A percentile compares a stretch with the other conserved stretches of the same genome.
Conservation (phyloP, 495 filamentous ascomycete species). For the Lasiosphaeria ovina region DNA sequence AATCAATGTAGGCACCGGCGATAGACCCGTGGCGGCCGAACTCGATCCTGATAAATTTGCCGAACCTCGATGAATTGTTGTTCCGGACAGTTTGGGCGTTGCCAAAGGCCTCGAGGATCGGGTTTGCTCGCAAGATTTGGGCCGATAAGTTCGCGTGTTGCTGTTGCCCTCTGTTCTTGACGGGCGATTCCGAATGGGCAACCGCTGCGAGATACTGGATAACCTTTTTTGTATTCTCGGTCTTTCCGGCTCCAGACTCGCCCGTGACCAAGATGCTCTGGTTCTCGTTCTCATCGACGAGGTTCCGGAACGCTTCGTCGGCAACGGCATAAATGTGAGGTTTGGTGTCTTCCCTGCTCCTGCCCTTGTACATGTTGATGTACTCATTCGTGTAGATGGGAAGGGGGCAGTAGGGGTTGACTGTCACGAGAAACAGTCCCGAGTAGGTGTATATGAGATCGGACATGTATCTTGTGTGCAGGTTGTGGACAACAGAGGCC, state of each 20-base stretch:
- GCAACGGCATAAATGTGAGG: slow-evolving; percentile 98
- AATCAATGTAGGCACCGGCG: slow-evolving; percentile 94
- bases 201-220: slow-evolving; percentile 98
- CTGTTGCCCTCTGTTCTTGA: slow-evolving; percentile 54
- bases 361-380: slow-evolving; percentile 93
- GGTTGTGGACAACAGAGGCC: slow-evolving; percentile 94
- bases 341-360: slow-evolving; percentile 86
- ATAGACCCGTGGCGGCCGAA: slow-evolving; percentile 90
- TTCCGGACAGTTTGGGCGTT: slow-evolving; percentile 98
- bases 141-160: slow-evolving; percentile 89
- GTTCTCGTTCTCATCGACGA: slow-evolving; percentile 92
- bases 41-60: slow-evolving; percentile 98
- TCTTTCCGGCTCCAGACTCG: slow-evolving; percentile 98
- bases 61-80: slow-evolving; percentile 98
- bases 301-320: slow-evolving; percentile 93
- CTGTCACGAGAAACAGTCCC: slow-evolving; percentile 91
- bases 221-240: slow-evolving; percentile 99
- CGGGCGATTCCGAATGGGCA: slow-evolving; percentile 74
- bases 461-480: slow-evolving; percentile 88
- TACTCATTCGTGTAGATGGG: slow-evolving; percentile 97
- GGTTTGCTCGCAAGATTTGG: slow-evolving; percentile 94
- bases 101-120: slow-evolving; percentile 96
- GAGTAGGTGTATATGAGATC: slow-evolving; percentile 99
- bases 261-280: slow-evolving; percentile 98
- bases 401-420: slow-evolving; percentile 93